phyloP scores from a whole-genome alignment of 2,329 filamentous ascomycete genomes.

The Paraphoma sp. region DNA sequence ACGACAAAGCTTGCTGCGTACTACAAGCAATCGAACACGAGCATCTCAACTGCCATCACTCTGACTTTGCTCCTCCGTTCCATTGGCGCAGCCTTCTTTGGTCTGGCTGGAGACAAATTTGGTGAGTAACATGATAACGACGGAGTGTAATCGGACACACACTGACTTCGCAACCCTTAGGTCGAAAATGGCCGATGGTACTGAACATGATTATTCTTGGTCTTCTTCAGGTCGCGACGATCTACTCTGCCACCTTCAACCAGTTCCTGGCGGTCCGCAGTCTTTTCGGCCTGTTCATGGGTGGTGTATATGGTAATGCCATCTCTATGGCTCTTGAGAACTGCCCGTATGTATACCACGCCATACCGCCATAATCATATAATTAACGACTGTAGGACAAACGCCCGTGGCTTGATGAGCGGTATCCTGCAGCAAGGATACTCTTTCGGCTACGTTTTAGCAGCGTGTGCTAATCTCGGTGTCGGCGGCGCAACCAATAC shows the following conservation, averaged over 20 bases:
- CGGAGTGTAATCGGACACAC: too few relatives aligned
- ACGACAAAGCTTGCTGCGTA: constrained; percentile 71
- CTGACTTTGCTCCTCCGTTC: constrained; percentile 77
- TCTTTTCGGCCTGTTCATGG: constrained; percentile 81
- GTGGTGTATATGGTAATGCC: constrained; percentile 79
- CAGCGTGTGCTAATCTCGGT: constrained; percentile 76
- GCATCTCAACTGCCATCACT: constrained; percentile 77
- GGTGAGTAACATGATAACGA: constrained; percentile 49
- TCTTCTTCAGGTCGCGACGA: constrained; percentile 76
- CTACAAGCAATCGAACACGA: constrained; percentile 67
- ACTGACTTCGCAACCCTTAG: neutral
- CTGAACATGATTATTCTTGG: constrained; percentile 77
- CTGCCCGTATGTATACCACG: constrained; percentile 60
- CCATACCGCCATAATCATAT: neutral
- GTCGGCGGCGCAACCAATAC: constrained; percentile 68
- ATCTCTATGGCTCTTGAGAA: constrained; percentile 81
- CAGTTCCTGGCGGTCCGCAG: constrained; percentile 78
- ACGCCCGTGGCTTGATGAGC: constrained; percentile 79
- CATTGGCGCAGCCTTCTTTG: constrained; percentile 77
- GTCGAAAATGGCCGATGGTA: constrained; percentile 72
- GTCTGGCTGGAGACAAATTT: constrained; percentile 77
- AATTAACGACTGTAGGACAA: constrained; percentile 40
- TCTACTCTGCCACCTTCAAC: constrained; percentile 74
- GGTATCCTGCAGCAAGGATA: constrained; percentile 85
- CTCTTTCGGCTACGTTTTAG: constrained; percentile 79